A percentile compares a stretch with the other conserved stretches of the same genome.
Conservation (phyloP, 202 grass and related monocot species). For the Bolboschoenoplectus hybrid region DNA sequence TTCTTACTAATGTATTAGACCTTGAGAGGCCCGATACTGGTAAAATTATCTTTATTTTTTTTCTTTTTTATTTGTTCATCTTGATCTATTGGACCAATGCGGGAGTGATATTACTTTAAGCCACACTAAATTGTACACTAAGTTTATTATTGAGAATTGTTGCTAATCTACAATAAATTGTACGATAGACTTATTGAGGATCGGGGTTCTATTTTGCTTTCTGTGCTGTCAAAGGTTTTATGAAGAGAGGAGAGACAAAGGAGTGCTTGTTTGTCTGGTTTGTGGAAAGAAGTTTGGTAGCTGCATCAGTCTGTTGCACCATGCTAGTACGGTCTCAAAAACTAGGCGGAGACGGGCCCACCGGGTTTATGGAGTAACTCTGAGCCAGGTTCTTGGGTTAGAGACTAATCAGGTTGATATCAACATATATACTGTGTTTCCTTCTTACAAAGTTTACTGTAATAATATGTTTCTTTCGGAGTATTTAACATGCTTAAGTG, state of each 20-base stretch:
- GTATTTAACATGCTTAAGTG: background rate
- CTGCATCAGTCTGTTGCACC: conserved; percentile 72
- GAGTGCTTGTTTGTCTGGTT: conserved; percentile 62
- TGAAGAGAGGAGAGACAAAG: conserved; percentile 54
- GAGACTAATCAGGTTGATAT: conserved; percentile 35
- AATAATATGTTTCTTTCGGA: conserved; percentile 1
- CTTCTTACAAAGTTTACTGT: background rate
- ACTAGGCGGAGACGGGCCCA: conserved; percentile 53
- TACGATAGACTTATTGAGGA: background rate
- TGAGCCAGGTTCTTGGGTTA: conserved; percentile 50
- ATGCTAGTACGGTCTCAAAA: conserved; percentile 52
- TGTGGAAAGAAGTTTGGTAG: conserved; percentile 67
- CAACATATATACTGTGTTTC: background rate
- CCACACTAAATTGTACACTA: background rate
- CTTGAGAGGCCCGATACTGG: background rate
- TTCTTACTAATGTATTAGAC: background rate
- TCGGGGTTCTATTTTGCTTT: background rate
- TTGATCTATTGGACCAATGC: background rate
- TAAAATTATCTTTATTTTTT: background rate
- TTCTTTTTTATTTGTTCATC: background rate
- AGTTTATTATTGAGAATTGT: background rate
- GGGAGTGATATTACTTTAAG: background rate
- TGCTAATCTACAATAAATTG: background rate
- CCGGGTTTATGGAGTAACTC: conserved; percentile 57
- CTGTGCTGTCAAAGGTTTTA: conserved; percentile 39